Evolutionary conservation across 192 early-diverging fungal genomes (phyloP).

Genomic region (Haplosporangium gracile): DNA sequence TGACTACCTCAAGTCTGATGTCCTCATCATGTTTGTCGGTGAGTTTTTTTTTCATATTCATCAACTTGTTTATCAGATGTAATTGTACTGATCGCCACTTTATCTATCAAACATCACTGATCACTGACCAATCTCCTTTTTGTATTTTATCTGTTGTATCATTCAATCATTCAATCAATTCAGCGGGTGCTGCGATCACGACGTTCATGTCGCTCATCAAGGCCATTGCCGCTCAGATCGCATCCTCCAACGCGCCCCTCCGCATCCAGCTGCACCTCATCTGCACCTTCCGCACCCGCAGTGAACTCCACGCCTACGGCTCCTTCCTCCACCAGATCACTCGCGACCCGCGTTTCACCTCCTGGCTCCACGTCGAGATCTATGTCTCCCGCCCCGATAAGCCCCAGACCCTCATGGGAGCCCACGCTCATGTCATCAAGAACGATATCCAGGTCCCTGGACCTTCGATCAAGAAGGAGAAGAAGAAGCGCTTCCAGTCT

Average conservation of each 20-base stretch:
- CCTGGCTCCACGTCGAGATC: slow-evolving; percentile 51
- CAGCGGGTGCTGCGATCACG: slow-evolving; percentile 53
- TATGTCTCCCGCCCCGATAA: slow-evolving; percentile 53
- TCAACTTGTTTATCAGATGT: background rate
- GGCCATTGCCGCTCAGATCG: slow-evolving; percentile 51
- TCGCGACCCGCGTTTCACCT: slow-evolving; percentile 47
- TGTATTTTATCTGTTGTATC: background rate
- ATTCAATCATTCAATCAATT: background rate
- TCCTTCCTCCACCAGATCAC: slow-evolving; percentile 57
- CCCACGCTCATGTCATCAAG: slow-evolving; percentile 52
- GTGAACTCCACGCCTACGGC: slow-evolving; percentile 52
- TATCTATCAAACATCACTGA: background rate
- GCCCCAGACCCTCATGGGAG: slow-evolving; percentile 34
- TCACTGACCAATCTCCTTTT: background rate
- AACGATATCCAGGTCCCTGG: slow-evolving; percentile 52
- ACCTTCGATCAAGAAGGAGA: slow-evolving; percentile 24
- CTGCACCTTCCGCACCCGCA: slow-evolving; percentile 52
- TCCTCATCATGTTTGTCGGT: slow-evolving; percentile 48
- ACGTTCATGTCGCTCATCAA: slow-evolving; percentile 53
- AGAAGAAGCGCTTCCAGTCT: slow-evolving; percentile 30
- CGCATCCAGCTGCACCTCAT: slow-evolving; percentile 47
- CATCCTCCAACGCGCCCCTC: slow-evolving; percentile 31
- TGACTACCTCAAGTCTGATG: slow-evolving; percentile 52
- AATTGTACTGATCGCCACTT: background rate
- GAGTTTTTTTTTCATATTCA: slow-evolving; percentile 4